Conservation (phyloP, 768 basidiomycete genomes). For the Serendipita sp. region DNA sequence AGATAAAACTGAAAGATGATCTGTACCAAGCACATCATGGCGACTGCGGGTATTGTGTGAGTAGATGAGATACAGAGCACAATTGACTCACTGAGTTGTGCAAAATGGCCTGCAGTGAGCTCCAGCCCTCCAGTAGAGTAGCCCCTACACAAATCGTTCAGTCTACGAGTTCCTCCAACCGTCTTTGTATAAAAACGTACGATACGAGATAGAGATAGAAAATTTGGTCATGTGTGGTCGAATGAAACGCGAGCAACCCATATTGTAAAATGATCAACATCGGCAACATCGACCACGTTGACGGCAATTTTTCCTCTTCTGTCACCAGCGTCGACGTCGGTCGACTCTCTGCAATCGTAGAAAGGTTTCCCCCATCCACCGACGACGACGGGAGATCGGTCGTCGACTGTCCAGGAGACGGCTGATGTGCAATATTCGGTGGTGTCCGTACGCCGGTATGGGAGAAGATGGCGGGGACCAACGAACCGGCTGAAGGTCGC, state of each 20-base stretch:
- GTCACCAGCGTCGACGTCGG: constrained; percentile 14
- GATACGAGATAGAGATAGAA: constrained; percentile 85
- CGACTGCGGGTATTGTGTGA: too few species aligned
- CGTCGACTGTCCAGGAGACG: constrained; percentile 35
- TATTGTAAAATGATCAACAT: constrained; percentile 79
- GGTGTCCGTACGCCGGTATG: constrained; percentile 72
- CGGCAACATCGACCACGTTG: constrained; percentile 60
- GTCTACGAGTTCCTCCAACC: background rate
- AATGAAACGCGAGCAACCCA: constrained; percentile 73
- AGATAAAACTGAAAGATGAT: constrained; percentile 83
- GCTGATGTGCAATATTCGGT: constrained; percentile 34
- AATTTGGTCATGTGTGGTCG: constrained; percentile 78
- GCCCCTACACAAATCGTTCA: constrained; percentile 29
- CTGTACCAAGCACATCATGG: constrained; percentile 87
- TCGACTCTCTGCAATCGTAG: constrained; percentile 13
- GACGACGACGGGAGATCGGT: constrained; percentile 20
- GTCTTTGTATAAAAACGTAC: constrained; percentile 44
- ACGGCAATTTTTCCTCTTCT: constrained; percentile 37
- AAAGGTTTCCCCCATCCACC: constrained; percentile 18
- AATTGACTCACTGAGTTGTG: constrained; percentile 50
- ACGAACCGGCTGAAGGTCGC: constrained; percentile 22
- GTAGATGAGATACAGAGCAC: constrained; percentile 15
- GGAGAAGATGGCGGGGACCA: constrained; percentile 62
- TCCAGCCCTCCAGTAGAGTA: constrained; percentile 80
- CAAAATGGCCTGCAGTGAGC: constrained; percentile 80